A percentile compares a stretch with the other conserved stretches of the same genome.
Evolutionary conservation across 352 stramenopile species (phyloP).

Genomic region (Blastocystis hominis): DNA sequence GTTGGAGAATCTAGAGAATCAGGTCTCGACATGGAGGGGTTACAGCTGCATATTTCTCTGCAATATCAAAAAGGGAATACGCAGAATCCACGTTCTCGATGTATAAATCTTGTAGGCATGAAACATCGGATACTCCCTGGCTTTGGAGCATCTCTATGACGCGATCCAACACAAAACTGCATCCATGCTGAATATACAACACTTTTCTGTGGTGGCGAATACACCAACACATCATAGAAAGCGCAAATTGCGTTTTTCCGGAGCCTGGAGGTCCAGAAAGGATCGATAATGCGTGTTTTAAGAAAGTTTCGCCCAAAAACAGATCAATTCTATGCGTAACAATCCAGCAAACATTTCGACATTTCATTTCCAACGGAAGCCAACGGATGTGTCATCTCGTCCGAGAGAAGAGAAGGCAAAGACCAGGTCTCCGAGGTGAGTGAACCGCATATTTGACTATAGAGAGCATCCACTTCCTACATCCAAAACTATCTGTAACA

Average conservation of each 20-base stretch:
- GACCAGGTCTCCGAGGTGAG: neutral
- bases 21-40: neutral
- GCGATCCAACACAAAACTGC: neutral
- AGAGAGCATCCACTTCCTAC: constrained; percentile 17
- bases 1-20: neutral
- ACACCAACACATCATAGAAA: neutral
- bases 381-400: neutral
- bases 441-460: neutral
- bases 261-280: constrained; percentile 1
- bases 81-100: neutral
- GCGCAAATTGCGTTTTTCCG: constrained; percentile 10
- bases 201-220: neutral
- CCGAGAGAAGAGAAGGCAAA: neutral
- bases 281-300: neutral
- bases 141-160: neutral
- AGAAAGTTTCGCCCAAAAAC: neutral
- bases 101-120: neutral
- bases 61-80: neutral
- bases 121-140: neutral
- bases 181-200: neutral
- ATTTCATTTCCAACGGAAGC: neutral
- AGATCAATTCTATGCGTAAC: neutral
- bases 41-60: neutral
- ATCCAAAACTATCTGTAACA: neutral
- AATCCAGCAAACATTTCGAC: neutral